Evolutionary conservation across 768 basidiomycete species (phyloP).

Genomic region (Tulasnella sp.): DNA sequence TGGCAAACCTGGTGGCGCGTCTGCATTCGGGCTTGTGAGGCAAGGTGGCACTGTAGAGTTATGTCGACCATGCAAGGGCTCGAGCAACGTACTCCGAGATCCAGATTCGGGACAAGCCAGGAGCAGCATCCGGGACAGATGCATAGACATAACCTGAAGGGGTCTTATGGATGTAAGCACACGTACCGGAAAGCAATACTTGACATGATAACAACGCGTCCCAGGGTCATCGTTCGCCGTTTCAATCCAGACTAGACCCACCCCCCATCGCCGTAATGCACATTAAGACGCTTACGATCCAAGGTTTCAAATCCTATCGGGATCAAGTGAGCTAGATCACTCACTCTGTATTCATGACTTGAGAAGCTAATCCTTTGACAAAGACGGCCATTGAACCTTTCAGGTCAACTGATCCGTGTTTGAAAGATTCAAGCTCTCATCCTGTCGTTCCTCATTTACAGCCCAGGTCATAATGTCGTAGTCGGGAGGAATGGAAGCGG

Average conservation of each 20-base stretch:
- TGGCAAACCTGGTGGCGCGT: too few species aligned
- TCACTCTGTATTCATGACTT: not conserved
- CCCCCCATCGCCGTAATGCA: constrained; percentile 13
- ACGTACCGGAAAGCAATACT: too few species aligned
- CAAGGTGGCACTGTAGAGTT: too few species aligned
- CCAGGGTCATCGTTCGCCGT: too few species aligned
- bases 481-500: constrained; percentile 96
- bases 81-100: too few species aligned
- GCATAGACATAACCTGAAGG: too few species aligned
- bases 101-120: too few species aligned
- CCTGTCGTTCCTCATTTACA: constrained; percentile 16
- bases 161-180: too few species aligned
- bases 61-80: too few species aligned
- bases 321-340: constrained; percentile 23
- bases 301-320: constrained; percentile 92
- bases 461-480: constrained; percentile 85
- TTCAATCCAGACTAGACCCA: not conserved
- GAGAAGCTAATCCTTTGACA: not conserved
- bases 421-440: not conserved
- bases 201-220: too few species aligned
- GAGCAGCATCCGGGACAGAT: too few species aligned
- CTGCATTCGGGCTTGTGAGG: too few species aligned
- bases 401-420: constrained; percentile 17
- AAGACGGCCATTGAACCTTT: constrained; percentile 70
- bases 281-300: constrained; percentile 81